Base-by-base conservation (phyloP, 23 red algal genomes). In the Gracilariopsis chorda region DNA sequence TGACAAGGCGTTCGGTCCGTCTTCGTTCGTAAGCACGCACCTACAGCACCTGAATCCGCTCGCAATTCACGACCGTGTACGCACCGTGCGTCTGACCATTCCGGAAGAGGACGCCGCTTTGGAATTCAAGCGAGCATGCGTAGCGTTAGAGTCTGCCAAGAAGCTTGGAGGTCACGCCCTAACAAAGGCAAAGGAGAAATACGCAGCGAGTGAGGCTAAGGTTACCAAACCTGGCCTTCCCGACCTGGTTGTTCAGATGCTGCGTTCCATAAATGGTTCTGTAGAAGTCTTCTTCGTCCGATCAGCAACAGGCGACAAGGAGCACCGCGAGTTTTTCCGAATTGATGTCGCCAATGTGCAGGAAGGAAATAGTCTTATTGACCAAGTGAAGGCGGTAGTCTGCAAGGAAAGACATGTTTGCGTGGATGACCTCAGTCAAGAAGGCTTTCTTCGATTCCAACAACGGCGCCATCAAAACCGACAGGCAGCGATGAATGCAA, bases 321-420 rank as follows among this genome's bases (percentile, higher is more conserved):
- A 70, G 17, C n/a, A n/a, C n/a, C 72, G 88, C 16, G 88, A 91
- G 33, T 51, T 36, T 42, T 91, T 68, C 36, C 88, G 88, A 2
- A 24, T 63, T 52, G 11, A 47, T 68, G 32, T 91, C 6, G 58
- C 44, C 11, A 81, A 59, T 47, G 59, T 65, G 29, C 51, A 78
- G 59, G 73, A 91, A 53, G 88, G 75, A 25, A 49, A 91, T 56
- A 8, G 11, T 20, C 77, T 91, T 78, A 44, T 91, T 17, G 39
- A 80, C 29, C 88, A 91, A 73, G 77, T 81, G 46, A 80, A 82
- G 44, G 37, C 43, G 35, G 44, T 82, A 0, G 35, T 74, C 23
- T 12, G 62, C 16, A 72, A 49, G 41, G 88, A 91, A 57, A 75
- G 88, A 12, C 71, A 71, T 43, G 41, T 81, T 65, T 80, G 73